Percentiles rank a stretch among this genome's conserved stretches.
Evolutionary conservation across 768 basidiomycete species (phyloP).

Genomic region (Termitomyces bulborhizus): DNA sequence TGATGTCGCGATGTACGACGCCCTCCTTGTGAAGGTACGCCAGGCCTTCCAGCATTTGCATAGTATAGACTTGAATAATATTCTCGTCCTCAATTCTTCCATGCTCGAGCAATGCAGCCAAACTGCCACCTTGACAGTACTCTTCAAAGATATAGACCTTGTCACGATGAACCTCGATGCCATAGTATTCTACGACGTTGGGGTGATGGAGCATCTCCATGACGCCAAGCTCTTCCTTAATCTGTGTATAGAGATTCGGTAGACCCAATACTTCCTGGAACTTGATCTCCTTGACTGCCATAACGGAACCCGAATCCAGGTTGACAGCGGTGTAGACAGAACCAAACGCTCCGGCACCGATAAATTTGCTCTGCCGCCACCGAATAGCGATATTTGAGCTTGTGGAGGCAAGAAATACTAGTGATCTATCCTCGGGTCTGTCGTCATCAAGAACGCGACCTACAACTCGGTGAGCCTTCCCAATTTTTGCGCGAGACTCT

Average conservation of each 20-base stretch:
- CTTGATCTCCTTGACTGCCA: constrained; percentile 99
- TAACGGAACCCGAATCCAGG: constrained; percentile 88
- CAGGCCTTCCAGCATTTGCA: constrained; percentile 95
- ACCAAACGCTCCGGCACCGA: constrained; percentile 97
- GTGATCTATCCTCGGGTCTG: constrained; percentile 87
- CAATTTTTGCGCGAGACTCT: constrained; percentile 48
- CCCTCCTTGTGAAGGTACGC: constrained; percentile 90
- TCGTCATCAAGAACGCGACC: constrained; percentile 94
- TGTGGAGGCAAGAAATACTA: constrained; percentile 93
- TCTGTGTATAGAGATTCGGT: constrained; percentile 85
- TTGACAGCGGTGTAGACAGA: constrained; percentile 99
- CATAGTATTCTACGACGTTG: constrained; percentile 98
- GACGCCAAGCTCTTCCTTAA: constrained; percentile 92
- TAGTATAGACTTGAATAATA: constrained; percentile 90
- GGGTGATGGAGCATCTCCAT: constrained; percentile 99
- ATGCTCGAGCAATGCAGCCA: constrained; percentile 83
- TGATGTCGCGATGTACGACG: constrained; percentile 95
- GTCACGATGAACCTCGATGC: constrained; percentile 97
- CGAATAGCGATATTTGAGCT: constrained; percentile 91
- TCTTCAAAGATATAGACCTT: constrained; percentile 99
- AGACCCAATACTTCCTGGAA: constrained; percentile 90
- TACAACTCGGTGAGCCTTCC: constrained; percentile 66
- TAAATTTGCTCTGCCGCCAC: constrained; percentile 98
- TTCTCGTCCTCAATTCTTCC: constrained; percentile 96
- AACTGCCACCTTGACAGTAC: constrained; percentile 93